These are phyloP conservation scores for Botryotinia globosa DNA, from an alignment of 2,329 filamentous ascomycete species.

Conservation along the genomic window DNA sequence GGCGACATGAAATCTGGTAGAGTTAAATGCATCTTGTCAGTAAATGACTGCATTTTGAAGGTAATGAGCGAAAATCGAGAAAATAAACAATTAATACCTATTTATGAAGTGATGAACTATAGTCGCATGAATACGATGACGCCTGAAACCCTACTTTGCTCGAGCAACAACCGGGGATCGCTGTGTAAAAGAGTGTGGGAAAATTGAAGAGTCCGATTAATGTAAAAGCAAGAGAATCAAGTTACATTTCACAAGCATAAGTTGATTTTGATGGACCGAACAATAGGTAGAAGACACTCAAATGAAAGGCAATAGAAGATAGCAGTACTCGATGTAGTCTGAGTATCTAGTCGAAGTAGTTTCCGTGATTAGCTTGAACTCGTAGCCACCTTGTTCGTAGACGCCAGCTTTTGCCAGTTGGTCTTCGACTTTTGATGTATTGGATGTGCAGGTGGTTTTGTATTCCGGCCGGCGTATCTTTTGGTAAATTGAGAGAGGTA, in stretches of 20 bases:
- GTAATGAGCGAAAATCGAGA: neutral
- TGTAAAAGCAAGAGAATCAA: neutral
- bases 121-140: constrained; percentile 35
- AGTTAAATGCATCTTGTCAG: constrained; percentile 36
- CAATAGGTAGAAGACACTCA: neutral
- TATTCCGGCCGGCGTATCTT: neutral
- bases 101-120: constrained; percentile 23
- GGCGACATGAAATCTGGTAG: constrained; percentile 39
- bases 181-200: constrained; percentile 31
- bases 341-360: neutral
- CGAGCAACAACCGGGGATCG: constrained; percentile 26
- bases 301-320: neutral
- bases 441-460: neutral
- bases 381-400: neutral
- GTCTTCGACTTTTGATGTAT: neutral
- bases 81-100: constrained; percentile 21
- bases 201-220: constrained; percentile 20
- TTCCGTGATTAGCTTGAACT: neutral
- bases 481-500: neutral
- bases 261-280: neutral
- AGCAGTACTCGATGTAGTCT: neutral
- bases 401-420: neutral
- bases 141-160: constrained; percentile 36
- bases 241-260: constrained; percentile 29
- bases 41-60: constrained; percentile 27